Base-by-base conservation (phyloP, 2,329 filamentous ascomycete species). In the Phialocephala subalpina region DNA sequence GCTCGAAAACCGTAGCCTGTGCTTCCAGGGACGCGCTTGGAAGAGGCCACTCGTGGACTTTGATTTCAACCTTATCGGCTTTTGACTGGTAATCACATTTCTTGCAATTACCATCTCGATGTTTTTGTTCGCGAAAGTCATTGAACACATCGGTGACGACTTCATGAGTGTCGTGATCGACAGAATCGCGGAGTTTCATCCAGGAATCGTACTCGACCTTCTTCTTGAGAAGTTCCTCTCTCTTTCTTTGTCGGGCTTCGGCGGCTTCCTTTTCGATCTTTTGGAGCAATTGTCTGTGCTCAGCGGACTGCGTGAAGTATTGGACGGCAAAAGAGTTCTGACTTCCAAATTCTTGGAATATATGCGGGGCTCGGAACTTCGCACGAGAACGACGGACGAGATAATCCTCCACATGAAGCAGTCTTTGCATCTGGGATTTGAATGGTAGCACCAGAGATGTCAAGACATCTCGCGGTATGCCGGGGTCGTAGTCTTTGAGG, bases 31-130 rank as follows among this genome's bases (percentile, higher is more conserved):
- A 0, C 0, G 78, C 18, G 18, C 22, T 47, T 0, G 85, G 81
- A 0, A 89, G 75, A 0, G 87, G 86, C 86, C 85, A 88, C 72
- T 89, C 87, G 67, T 87, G 79, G 14, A 86, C 71, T 0, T 49
- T 1, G 16, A 90, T 88, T 0, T 40, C 45, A 0, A 90, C 62
- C 0, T 4, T 2, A 0, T 77, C 58, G 0, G 84, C 83, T 22
- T 74, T 4, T 0, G 7, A 3, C 4, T 70, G 56, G 0, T 77
- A 69, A 0, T 1, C 1, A 70, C 83, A 87, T 49, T 76, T 79
- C 1, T 4, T 3, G 63, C 82, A 84, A 35, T 11, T 14, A 9
- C 2, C 9, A 18, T 20, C 27, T 42, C 67, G 64, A 2, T 49
- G 62, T 12, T 33, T 6, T 16, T 52, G 1, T 55, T 55, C 61